phyloP scores from a whole-genome alignment of 148 eudicot species.

The Dysphania ambrosioides region DNA sequence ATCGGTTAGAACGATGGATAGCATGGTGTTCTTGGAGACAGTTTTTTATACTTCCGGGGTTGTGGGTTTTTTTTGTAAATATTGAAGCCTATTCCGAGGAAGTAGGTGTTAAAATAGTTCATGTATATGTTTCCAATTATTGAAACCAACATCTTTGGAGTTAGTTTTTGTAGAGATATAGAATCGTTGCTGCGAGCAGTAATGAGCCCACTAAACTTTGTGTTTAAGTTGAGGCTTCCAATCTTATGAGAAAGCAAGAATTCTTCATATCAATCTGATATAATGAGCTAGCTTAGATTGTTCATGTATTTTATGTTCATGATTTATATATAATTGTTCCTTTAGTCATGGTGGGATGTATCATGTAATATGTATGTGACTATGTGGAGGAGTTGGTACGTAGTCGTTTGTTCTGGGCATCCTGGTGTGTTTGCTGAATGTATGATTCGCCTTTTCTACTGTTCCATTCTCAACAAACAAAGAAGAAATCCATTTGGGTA shows the following conservation, averaged over 20 bases:
- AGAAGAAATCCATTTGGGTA: too few relatives aligned
- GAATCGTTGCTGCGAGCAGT: background rate
- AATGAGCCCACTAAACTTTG: conserved; percentile 15
- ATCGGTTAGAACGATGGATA: background rate
- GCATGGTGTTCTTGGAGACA: background rate
- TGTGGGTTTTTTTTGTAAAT: conserved; percentile 8
- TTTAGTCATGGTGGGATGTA: too few relatives aligned
- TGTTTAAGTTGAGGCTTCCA: conserved; percentile 13
- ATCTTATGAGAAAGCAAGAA: conserved; percentile 6
- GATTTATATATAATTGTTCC: too few relatives aligned
- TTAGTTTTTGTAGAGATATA: conserved; percentile 3
- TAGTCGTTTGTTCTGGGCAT: too few relatives aligned
- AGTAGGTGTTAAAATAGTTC: background rate
- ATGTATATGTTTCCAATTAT: background rate
- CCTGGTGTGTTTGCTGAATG: too few relatives aligned
- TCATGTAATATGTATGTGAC: too few relatives aligned
- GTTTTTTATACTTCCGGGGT: background rate
- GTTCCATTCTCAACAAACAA: too few relatives aligned
- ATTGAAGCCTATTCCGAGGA: background rate
- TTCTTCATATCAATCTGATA: background rate
- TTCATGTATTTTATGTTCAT: background rate
- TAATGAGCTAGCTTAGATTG: background rate
- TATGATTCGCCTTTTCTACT: too few relatives aligned
- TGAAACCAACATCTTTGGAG: background rate
- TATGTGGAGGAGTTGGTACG: too few relatives aligned